Percentiles rank a stretch among this genome's conserved stretches.
phyloP scores from a whole-genome alignment of 164 flowering plant genomes.

The Dillenia turbinata region DNA sequence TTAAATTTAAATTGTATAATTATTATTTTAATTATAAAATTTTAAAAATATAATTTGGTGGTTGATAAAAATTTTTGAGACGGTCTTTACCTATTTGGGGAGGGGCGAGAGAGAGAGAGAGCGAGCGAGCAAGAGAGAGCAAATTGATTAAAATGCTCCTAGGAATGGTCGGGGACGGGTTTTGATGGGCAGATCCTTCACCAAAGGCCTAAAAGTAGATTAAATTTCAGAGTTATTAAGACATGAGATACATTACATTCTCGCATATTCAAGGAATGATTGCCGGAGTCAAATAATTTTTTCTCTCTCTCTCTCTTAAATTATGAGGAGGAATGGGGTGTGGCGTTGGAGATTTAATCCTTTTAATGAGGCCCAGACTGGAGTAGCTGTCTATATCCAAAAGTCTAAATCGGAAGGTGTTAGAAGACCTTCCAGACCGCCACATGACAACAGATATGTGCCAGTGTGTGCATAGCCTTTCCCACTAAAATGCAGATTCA shows the following conservation, averaged over 20 bases:
- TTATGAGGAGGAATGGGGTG: neutral
- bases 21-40: no score
- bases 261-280: slow-evolving; percentile 10
- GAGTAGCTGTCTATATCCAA: slow-evolving; percentile 8
- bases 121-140: neutral
- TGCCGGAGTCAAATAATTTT: neutral
- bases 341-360: neutral
- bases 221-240: neutral
- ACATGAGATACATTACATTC: slow-evolving; percentile 6
- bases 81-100: no score
- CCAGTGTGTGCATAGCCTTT: no score
- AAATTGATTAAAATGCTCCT: neutral
- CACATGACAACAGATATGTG: no score
- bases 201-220: neutral
- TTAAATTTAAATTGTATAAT: no score
- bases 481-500: no score
- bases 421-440: no score
- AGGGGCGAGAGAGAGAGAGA: no score
- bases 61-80: no score
- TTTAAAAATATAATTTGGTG: no score
- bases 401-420: neutral
- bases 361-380: slow-evolving; percentile 11
- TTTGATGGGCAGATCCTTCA: neutral
- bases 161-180: neutral
- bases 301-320: slow-evolving; percentile 1